Conservation (phyloP, 352 stramenopile species). For the Globisporangium ultimum region DNA sequence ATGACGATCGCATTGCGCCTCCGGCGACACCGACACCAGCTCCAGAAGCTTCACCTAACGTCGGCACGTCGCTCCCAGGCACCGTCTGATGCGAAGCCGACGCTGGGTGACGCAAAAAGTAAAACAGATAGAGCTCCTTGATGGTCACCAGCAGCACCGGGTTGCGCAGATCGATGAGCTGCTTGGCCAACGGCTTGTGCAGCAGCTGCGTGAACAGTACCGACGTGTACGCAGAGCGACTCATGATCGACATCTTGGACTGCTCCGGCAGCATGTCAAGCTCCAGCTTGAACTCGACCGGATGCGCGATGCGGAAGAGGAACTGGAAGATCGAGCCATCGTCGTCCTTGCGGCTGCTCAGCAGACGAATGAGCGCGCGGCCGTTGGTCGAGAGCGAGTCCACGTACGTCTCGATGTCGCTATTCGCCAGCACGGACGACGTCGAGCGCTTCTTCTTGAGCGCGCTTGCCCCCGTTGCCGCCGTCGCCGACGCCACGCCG, state of each 20-base stretch:
- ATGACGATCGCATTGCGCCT: neutral
- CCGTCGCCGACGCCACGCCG: constrained; percentile 27
- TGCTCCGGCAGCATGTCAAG: constrained; percentile 77
- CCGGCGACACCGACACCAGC: no score
- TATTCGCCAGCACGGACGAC: constrained; percentile 29
- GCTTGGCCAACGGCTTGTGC: constrained; percentile 77
- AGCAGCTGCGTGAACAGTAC: constrained; percentile 80
- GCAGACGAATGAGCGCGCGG: constrained; percentile 49
- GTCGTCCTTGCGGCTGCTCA: constrained; percentile 60
- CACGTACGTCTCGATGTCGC: constrained; percentile 59
- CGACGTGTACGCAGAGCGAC: constrained; percentile 57
- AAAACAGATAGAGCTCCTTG: constrained; percentile 83
- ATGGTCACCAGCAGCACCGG: constrained; percentile 82
- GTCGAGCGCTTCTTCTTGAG: constrained; percentile 42
- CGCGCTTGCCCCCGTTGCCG: constrained; percentile 1
- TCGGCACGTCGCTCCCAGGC: constrained; percentile 12
- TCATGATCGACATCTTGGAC: constrained; percentile 76
- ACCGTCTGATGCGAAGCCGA: constrained; percentile 64
- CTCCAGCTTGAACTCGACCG: constrained; percentile 79
- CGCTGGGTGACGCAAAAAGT: constrained; percentile 77
- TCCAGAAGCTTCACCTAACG: no score
- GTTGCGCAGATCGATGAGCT: constrained; percentile 68
- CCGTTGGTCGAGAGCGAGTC: constrained; percentile 41
- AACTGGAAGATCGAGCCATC: constrained; percentile 79
- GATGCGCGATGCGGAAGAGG: constrained; percentile 69